A percentile compares a stretch with the other conserved stretches of the same genome.
Conservation (phyloP, 1,284 basidiomycete genomes). For the Ganoderma leucocontextum region DNA sequence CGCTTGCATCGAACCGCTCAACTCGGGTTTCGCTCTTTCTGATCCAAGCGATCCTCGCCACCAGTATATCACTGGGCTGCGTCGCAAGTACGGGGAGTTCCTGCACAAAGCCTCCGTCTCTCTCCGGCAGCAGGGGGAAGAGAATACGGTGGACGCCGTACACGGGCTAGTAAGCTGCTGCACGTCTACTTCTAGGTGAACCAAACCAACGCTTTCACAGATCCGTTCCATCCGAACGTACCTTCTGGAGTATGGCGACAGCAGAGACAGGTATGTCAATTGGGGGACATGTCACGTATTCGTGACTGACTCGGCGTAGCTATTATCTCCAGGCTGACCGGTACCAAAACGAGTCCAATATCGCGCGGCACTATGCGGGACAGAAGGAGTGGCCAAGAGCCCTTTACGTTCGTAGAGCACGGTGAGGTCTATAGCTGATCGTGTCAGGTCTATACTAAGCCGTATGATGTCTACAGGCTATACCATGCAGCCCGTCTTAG, state of each 20-base stretch:
- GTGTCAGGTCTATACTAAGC: not conserved
- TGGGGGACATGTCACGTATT: not conserved
- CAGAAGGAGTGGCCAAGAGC: slow-evolving; percentile 79
- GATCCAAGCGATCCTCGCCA: slow-evolving; percentile 76
- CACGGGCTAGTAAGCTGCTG: slow-evolving; percentile 61
- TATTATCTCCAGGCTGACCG: slow-evolving; percentile 68
- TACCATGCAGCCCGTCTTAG: slow-evolving; percentile 73
- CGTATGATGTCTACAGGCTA: slow-evolving; percentile 47
- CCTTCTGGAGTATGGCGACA: slow-evolving; percentile 76
- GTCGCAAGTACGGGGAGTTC: slow-evolving; percentile 72
- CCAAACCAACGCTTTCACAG: slow-evolving; percentile 42
- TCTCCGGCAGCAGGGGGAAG: slow-evolving; percentile 76
- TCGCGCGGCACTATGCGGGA: slow-evolving; percentile 70
- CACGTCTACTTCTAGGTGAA: not conserved
- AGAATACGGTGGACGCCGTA: slow-evolving; percentile 91
- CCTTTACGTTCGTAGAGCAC: slow-evolving; percentile 68
- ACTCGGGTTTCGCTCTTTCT: slow-evolving; percentile 74
- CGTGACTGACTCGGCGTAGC: slow-evolving; percentile 42
- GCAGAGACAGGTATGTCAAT: slow-evolving; percentile 60
- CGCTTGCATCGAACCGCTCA: slow-evolving; percentile 61
- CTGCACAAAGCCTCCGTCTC: slow-evolving; percentile 77
- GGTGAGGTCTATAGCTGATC: slow-evolving; percentile 47
- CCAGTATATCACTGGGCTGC: slow-evolving; percentile 67
- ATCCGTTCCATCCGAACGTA: slow-evolving; percentile 71
- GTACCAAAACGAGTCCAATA: slow-evolving; percentile 66